phyloP scores from a whole-genome alignment of 2,329 filamentous ascomycete genomes.

The Calonectria henricotiae region DNA sequence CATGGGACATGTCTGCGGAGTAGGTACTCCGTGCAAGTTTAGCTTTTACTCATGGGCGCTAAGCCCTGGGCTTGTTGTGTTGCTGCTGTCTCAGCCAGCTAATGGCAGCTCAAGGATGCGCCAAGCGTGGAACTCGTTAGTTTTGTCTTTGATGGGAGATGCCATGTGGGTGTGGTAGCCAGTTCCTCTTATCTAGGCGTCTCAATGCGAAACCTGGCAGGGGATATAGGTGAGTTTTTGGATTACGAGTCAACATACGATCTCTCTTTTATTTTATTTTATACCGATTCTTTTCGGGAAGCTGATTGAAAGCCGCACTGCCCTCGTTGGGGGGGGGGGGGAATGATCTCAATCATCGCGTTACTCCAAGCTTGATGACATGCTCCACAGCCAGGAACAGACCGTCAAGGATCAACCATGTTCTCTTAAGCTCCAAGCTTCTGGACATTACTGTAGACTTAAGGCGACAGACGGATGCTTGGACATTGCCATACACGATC shows the following conservation, averaged over 20 bases:
- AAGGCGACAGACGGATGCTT: conserved; percentile 7
- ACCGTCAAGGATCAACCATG: conserved; percentile 32
- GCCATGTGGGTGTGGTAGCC: conserved; percentile 27
- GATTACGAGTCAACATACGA: conserved; percentile 18
- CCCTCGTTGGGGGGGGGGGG: background rate
- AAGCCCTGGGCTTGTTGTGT: conserved; percentile 37
- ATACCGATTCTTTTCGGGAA: conserved; percentile 14
- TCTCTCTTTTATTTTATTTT: background rate
- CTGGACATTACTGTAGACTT: conserved; percentile 1
- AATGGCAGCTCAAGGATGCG: conserved; percentile 37
- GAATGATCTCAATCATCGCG: background rate
- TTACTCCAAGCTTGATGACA: conserved; percentile 18
- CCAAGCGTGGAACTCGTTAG: conserved; percentile 37
- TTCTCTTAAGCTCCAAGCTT: conserved; percentile 24
- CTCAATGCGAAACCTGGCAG: background rate
- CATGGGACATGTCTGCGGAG: conserved; percentile 15
- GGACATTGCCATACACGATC: background rate
- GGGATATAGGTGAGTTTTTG: background rate
- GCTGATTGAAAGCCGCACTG: conserved; percentile 12
- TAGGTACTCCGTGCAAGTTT: background rate
- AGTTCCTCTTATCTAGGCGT: background rate
- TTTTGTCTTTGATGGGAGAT: conserved; percentile 46
- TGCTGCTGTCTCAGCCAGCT: conserved; percentile 34
- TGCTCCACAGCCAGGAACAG: conserved; percentile 15
- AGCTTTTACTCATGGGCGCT: conserved; percentile 40